Percentiles rank a stretch among this genome's conserved stretches.
Conservation (phyloP, 2,329 filamentous ascomycete species). For the Whalleya microplaca region DNA sequence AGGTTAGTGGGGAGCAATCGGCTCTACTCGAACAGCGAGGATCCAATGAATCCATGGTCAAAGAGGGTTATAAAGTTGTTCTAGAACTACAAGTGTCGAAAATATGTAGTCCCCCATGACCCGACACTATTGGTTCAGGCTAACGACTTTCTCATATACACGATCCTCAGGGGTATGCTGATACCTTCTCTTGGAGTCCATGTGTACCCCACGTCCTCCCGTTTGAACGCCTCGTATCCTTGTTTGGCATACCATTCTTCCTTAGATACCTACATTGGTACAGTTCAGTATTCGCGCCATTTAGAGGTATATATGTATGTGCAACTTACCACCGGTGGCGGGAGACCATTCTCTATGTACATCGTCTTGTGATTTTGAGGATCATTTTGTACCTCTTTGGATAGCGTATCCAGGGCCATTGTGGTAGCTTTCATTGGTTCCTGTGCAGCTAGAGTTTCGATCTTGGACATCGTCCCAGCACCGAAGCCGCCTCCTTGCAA, state of each 20-base stretch:
- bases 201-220: conserved; percentile 21
- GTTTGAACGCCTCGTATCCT: conserved; percentile 32
- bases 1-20: conserved; percentile 7
- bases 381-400: conserved; percentile 35
- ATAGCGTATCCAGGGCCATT: conserved; percentile 42
- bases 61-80: conserved; percentile 15
- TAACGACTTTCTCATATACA: conserved; percentile 34
- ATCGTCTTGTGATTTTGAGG: conserved; percentile 27
- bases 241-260: conserved; percentile 34
- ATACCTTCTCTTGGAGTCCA: conserved; percentile 16
- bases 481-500: conserved; percentile 43
- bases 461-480: conserved; percentile 40
- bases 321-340: conserved; percentile 33
- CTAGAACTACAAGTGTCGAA: no score
- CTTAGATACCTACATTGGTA: conserved; percentile 27
- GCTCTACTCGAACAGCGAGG: conserved; percentile 5
- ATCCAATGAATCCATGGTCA: conserved; percentile 18
- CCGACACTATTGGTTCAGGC: conserved; percentile 7
- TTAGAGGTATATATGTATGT: neutral
- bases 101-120: no score
- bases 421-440: conserved; percentile 39
- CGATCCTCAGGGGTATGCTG: conserved; percentile 22
- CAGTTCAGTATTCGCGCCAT: conserved; percentile 8
- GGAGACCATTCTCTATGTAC: conserved; percentile 34
- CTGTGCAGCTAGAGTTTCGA: conserved; percentile 38